Conservation (phyloP, 2,329 filamentous ascomycete species). For the Apiospora phragmitis region DNA sequence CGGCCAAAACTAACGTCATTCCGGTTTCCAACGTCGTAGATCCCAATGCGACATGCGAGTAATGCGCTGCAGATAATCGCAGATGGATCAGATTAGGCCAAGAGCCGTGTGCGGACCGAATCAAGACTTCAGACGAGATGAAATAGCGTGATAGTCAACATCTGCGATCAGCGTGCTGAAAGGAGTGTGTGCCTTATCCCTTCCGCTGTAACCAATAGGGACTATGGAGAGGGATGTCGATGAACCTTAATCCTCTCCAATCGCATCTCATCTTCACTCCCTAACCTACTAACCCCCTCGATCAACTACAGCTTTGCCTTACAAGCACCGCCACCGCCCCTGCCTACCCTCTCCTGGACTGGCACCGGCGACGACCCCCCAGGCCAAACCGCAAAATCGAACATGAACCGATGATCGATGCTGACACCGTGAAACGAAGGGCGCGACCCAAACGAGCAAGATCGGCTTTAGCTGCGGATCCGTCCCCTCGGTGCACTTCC, state of each 20-base stretch:
- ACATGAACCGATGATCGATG: slow-evolving; percentile 18
- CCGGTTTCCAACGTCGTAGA: neutral
- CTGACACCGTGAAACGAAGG: slow-evolving; percentile 12
- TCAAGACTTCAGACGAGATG: neutral
- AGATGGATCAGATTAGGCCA: neutral
- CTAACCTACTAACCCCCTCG: neutral
- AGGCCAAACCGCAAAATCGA: slow-evolving; percentile 13
- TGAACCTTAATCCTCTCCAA: neutral
- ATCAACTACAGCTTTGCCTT: neutral
- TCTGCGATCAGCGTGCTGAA: neutral
- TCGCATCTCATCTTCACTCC: neutral
- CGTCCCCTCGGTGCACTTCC: neutral
- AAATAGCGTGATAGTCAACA: too few relatives aligned
- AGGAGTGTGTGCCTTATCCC: neutral
- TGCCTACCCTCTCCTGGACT: neutral
- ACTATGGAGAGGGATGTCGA: neutral
- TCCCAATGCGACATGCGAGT: neutral
- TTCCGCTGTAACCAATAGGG: neutral
- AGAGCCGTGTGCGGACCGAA: neutral
- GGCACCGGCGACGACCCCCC: slow-evolving; percentile 12
- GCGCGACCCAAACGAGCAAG: slow-evolving; percentile 3
- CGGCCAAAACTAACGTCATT: neutral
- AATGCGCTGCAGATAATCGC: neutral
- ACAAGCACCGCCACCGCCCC: too few relatives aligned
- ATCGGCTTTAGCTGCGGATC: slow-evolving; percentile 5